A percentile compares a stretch with the other conserved stretches of the same genome.
Conservation (phyloP, 2,329 filamentous ascomycete species). For the Lomentospora prolificans region DNA sequence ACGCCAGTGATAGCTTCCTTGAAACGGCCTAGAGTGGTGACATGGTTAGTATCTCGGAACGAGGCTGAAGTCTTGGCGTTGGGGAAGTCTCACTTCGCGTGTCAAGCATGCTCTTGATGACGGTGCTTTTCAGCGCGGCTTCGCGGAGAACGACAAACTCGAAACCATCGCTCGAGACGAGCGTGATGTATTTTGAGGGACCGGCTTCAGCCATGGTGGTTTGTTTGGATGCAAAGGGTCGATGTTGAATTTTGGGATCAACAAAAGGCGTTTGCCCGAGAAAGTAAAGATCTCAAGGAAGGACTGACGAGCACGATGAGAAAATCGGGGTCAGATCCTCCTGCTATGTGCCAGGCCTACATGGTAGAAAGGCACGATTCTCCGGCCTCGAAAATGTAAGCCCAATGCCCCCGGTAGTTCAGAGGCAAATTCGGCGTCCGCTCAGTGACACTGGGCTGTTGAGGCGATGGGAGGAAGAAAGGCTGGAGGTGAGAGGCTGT, state of each 20-base stretch:
- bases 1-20: slow-evolving; percentile 12
- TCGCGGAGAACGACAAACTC: slow-evolving; percentile 68
- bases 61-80: slow-evolving; percentile 13
- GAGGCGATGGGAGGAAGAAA: neutral
- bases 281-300: neutral
- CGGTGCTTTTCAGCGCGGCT: slow-evolving; percentile 57
- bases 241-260: too few relatives aligned
- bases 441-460: neutral
- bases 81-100: slow-evolving; percentile 44
- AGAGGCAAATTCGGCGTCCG: neutral
- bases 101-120: slow-evolving; percentile 67
- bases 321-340: neutral
- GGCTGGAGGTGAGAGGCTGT: neutral
- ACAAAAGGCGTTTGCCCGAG: too few relatives aligned
- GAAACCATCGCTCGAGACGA: slow-evolving; percentile 65
- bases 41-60: neutral
- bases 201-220: neutral
- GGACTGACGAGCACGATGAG: slow-evolving; percentile 2
- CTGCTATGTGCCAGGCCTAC: neutral
- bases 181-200: slow-evolving; percentile 61
- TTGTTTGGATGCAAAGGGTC: neutral
- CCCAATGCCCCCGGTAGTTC: neutral
- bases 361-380: neutral
- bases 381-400: neutral
- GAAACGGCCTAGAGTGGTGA: slow-evolving; percentile 7